Evolutionary conservation across 2,329 filamentous ascomycete genomes (phyloP).

Genomic region (Ploettnerulaceae sp.): DNA sequence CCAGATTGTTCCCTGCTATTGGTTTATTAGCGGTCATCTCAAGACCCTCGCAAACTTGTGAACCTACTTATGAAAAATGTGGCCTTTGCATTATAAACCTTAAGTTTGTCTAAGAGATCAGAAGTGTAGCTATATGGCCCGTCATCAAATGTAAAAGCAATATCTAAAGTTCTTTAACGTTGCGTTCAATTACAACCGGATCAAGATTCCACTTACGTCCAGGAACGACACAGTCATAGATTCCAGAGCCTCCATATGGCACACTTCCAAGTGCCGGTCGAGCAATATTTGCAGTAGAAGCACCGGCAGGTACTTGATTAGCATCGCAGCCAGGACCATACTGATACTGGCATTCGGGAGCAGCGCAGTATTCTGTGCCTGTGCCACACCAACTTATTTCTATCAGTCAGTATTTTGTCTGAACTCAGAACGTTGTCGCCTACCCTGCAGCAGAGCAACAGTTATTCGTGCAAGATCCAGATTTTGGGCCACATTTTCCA

Average conservation of each 20-base stretch:
- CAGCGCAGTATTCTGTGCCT: slow-evolving; percentile 48
- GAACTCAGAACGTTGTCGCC: background rate
- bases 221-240: slow-evolving; percentile 46
- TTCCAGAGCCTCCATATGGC: slow-evolving; percentile 51
- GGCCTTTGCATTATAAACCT: slow-evolving; percentile 54
- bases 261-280: slow-evolving; percentile 49
- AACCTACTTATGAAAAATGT: slow-evolving; percentile 55
- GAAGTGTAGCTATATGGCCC: slow-evolving; percentile 60
- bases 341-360: slow-evolving; percentile 57
- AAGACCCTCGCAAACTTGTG: slow-evolving; percentile 32
- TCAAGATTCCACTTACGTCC: background rate
- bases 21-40: slow-evolving; percentile 5
- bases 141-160: slow-evolving; percentile 65
- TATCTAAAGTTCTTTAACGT: slow-evolving; percentile 33
- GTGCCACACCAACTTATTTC: slow-evolving; percentile 26
- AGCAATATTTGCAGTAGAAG: slow-evolving; percentile 47
- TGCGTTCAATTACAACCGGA: background rate
- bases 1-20: slow-evolving; percentile 48
- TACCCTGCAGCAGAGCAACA: slow-evolving; percentile 31
- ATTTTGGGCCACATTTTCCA: slow-evolving; percentile 26
- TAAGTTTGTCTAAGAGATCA: slow-evolving; percentile 58
- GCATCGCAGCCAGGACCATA: slow-evolving; percentile 59
- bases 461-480: slow-evolving; percentile 25
- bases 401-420: background rate
- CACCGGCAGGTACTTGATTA: slow-evolving; percentile 49